Base-by-base conservation (phyloP, 371 early-diverging fungal species). In the Mortierella sp. region DNA sequence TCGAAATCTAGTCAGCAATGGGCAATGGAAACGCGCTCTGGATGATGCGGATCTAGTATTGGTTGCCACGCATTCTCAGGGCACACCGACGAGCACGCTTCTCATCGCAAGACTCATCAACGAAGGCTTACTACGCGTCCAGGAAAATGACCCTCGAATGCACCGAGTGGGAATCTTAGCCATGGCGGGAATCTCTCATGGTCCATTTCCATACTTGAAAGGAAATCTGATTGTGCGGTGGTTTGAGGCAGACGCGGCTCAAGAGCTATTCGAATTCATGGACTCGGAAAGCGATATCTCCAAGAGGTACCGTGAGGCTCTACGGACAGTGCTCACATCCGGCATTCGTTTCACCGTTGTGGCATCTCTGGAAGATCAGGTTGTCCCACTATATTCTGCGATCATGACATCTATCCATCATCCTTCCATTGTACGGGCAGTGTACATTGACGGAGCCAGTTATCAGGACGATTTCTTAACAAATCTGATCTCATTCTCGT, bases 161-260 rank as follows among this genome's bases (percentile, higher is more conserved):
- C 95, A 95, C 66, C 83, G 88, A 1, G 80, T 93, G 12, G 90
- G 90, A 43, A 80, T 95, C 69, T 74, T 96, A 50, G 91, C 96
- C 5, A 94, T 96, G 96, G 96, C 97, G 0, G 96, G 96, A 6
- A 93, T 95, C 43, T 86, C 87, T 3, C 95, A 96, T 68, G 96
- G 97, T 0, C 96, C 97, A 0, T 92, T 95, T 65, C 93, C 96
- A 8, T 80, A 80, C 29, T 79, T 95, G 51, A 91, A 90, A 64
- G 91, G 90, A n/a, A 94, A 85, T 63, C 57, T 93, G 19, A 85
- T 96, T 29, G 90, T 97, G 13, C 88, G 92, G 78, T 94, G 95
- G 71, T 85, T 96, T 65, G 96, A 96, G 72, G 91, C 93, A 0
- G 95, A 94, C 57, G 90, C 95, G n/a, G 94, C 95, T 0, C 83